Conservation (phyloP, 768 basidiomycete genomes). For the Pholiota conissans region DNA sequence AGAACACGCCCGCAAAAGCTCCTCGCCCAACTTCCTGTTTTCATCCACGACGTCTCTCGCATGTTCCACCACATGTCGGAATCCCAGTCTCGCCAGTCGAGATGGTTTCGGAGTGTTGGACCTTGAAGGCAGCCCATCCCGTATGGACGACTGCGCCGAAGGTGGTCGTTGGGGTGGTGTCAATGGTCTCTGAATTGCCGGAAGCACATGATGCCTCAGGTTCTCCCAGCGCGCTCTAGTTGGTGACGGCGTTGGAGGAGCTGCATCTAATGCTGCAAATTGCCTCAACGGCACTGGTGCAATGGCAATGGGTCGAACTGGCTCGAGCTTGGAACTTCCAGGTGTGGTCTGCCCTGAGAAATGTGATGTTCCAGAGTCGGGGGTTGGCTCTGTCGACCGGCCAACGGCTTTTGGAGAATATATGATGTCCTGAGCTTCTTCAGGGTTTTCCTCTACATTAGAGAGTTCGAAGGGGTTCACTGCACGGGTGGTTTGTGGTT, state of each 20-base stretch:
- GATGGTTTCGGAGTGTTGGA: conserved; percentile 48
- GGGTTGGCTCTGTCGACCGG: conserved; percentile 5
- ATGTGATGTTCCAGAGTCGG: not conserved
- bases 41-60: conserved; percentile 55
- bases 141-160: conserved; percentile 24
- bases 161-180: conserved; percentile 29
- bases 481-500: conserved; percentile 11
- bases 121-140: conserved; percentile 15
- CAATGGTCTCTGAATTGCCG: conserved; percentile 23
- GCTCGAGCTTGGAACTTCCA: conserved; percentile 15
- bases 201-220: conserved; percentile 54
- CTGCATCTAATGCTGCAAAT: conserved; percentile 46
- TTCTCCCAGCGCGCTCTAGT: conserved; percentile 51
- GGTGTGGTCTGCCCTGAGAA: conserved; percentile 9
- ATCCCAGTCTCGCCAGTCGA: conserved; percentile 51
- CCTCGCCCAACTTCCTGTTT: conserved; percentile 49
- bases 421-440: conserved; percentile 9
- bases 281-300: conserved; percentile 9
- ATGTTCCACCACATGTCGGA: conserved; percentile 67
- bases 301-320: conserved; percentile 18
- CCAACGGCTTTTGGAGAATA: not conserved
- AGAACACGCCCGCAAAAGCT: conserved; percentile 57
- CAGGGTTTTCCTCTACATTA: conserved; percentile 17
- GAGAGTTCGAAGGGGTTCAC: conserved; percentile 20
- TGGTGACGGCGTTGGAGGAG: conserved; percentile 34